A percentile compares a stretch with the other conserved stretches of the same genome.
phyloP scores from a whole-genome alignment of 2,329 filamentous ascomycete genomes.

The Myriosclerotinia duriaeana region DNA sequence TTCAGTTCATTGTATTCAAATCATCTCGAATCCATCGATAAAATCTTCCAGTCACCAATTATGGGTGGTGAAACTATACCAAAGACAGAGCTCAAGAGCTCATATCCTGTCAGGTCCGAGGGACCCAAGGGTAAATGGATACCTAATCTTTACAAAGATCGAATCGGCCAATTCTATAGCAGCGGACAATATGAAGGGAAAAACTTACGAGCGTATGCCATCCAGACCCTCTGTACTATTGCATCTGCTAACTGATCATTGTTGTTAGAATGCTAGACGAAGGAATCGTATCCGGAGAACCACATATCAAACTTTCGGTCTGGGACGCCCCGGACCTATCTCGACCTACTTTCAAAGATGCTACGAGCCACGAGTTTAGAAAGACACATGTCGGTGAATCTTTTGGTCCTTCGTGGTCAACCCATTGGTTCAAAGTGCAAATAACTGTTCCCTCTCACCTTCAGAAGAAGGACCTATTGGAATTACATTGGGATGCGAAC shows the following conservation, averaged over 20 bases:
- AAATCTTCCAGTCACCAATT: constrained; percentile 31
- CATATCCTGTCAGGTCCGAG: constrained; percentile 39
- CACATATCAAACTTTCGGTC: constrained; percentile 79
- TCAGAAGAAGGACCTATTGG: constrained; percentile 74
- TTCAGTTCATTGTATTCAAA: background rate
- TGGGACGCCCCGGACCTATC: constrained; percentile 79
- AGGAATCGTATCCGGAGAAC: constrained; percentile 62
- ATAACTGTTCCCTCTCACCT: constrained; percentile 75
- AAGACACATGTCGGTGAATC: constrained; percentile 71
- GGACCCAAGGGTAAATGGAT: constrained; percentile 73
- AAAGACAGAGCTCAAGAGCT: constrained; percentile 34
- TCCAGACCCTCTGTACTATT: constrained; percentile 20
- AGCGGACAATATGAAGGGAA: constrained; percentile 74
- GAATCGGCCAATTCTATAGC: constrained; percentile 77
- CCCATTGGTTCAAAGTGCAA: constrained; percentile 91
- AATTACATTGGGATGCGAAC: constrained; percentile 93
- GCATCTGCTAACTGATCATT: constrained; percentile 23
- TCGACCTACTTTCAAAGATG: constrained; percentile 84
- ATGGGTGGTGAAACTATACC: constrained; percentile 41
- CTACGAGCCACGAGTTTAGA: constrained; percentile 70
- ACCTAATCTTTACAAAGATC: constrained; percentile 77
- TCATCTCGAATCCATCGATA: constrained; percentile 17
- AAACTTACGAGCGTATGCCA: constrained; percentile 67
- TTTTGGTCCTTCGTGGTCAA: constrained; percentile 95
- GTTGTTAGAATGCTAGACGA: constrained; percentile 67